A percentile compares a stretch with the other conserved stretches of the same genome.
Evolutionary conservation across 208 protist genomes (phyloP).

Genomic region (Acanthamoeba castellanii): DNA sequence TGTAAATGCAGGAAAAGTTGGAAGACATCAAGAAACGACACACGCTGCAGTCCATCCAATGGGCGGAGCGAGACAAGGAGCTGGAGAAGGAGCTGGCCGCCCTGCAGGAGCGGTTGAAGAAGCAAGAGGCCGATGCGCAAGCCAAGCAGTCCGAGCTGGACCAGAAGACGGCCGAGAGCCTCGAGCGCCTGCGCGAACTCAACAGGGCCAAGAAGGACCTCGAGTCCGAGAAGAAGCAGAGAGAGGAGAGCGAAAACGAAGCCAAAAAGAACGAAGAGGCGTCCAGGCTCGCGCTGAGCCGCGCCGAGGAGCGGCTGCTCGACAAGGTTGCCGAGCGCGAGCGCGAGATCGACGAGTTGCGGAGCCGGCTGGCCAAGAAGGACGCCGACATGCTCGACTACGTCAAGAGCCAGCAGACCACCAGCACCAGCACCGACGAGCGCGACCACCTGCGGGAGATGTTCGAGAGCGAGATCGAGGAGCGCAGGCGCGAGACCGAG

Average conservation of each 20-base stretch:
- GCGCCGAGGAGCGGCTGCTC: neutral
- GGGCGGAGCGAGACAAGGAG: neutral
- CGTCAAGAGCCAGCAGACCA: neutral
- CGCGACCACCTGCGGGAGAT: neutral
- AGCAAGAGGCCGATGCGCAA: neutral
- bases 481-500: neutral
- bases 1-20: neutral
- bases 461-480: neutral
- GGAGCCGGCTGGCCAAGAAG: constrained; percentile 4
- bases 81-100: neutral
- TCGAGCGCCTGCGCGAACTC: neutral
- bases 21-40: constrained; percentile 26
- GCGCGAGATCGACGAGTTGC: neutral
- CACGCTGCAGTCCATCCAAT: constrained; percentile 19
- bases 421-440: neutral
- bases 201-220: neutral
- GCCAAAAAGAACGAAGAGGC: neutral
- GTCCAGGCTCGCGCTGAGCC: neutral
- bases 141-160: neutral
- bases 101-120: neutral
- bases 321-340: neutral
- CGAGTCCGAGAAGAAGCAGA: neutral
- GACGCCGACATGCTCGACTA: constrained; percentile 14
- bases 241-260: neutral
- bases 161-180: neutral